Conservation (phyloP, 2,329 filamentous ascomycete genomes). For the Ampelomyces quisqualis region DNA sequence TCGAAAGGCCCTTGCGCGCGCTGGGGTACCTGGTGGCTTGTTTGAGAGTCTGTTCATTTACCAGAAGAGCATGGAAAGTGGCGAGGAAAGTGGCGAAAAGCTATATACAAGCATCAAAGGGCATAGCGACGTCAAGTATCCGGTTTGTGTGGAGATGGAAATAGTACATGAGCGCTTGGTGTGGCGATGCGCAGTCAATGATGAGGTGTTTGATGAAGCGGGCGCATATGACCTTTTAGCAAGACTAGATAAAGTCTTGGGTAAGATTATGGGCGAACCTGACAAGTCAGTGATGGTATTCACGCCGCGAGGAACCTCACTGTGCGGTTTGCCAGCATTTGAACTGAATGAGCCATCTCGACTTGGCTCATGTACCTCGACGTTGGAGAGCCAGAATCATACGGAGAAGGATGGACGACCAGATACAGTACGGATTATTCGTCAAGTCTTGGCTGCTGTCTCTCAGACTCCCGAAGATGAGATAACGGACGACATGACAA, state of each 20-base stretch:
- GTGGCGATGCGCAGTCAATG: conserved; percentile 73
- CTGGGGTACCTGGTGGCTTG: conserved; percentile 49
- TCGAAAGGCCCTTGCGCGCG: conserved; percentile 63
- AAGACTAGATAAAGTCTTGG: conserved; percentile 61
- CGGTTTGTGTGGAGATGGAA: conserved; percentile 80
- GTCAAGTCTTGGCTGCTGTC: conserved; percentile 54
- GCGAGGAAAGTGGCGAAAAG: conserved; percentile 7
- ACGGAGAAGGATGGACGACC: conserved; percentile 25
- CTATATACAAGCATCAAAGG: conserved; percentile 66
- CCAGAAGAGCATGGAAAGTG: conserved; percentile 53
- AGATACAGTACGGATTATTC: conserved; percentile 44
- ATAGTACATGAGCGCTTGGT: conserved; percentile 55
- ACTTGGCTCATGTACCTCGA: not conserved
- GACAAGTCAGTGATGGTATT: conserved; percentile 58
- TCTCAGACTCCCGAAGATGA: conserved; percentile 60
- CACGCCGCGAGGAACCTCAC: conserved; percentile 53
- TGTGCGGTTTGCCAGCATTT: conserved; percentile 64
- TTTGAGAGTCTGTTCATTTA: conserved; percentile 69
- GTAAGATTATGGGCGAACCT: conserved; percentile 55
- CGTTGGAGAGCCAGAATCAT: not conserved
- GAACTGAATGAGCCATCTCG: conserved; percentile 7
- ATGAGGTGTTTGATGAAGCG: conserved; percentile 51
- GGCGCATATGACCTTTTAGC: conserved; percentile 57
- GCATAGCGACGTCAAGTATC: conserved; percentile 72
- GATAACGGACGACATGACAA: conserved; percentile 62